Base-by-base conservation (phyloP, 78 protist genomes). In the Trichosphaerium sp. region DNA sequence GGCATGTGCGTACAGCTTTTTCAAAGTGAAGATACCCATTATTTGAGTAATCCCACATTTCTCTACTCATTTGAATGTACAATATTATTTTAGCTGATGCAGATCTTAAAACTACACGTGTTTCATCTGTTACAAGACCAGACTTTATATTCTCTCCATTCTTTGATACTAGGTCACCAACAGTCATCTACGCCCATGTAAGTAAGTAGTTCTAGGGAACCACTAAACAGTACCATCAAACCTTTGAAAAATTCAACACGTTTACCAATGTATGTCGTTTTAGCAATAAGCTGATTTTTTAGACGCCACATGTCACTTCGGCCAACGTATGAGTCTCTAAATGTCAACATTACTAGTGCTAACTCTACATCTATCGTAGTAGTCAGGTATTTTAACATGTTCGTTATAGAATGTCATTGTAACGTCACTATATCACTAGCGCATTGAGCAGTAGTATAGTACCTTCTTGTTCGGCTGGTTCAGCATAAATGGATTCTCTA, bases 51-150 rank as follows among this genome's bases (percentile, higher is more conserved):
- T 78, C 84, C 84, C 90, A 87, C 92, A 87, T 82, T 31, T 87
- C 92, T 29, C 68, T 51, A 14, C 71, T 44, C 76, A 87, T 56
- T 29, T 87, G 92, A 7, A 87, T 64, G 55, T 78, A 34, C 38
- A 77, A 11, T 11, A 87, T 52, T 34, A 76, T 65, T 35, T 75
- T 65, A 0, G 89, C 88, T 0, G 85, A 74, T 8, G 87, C 48
- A 42, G 89, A 83, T 15, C 89, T 38, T 38, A 81, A 87, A n/a
- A 85, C 80, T 43, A 77, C 63, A 65, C 82, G 81, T 15, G 92
- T 87, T 6, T 66, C 38, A 25, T 69, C 80, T 15, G 56, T 77
- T 49, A 87, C 78, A 31, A 87, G 29, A 18, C 90, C 90, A 25
- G 74, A 57, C 1, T 40, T 28, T 6, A 76, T 61, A 40, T 49